Evolutionary conservation across 345 rosid species (phyloP).

Genomic region (Garcia nutans): DNA sequence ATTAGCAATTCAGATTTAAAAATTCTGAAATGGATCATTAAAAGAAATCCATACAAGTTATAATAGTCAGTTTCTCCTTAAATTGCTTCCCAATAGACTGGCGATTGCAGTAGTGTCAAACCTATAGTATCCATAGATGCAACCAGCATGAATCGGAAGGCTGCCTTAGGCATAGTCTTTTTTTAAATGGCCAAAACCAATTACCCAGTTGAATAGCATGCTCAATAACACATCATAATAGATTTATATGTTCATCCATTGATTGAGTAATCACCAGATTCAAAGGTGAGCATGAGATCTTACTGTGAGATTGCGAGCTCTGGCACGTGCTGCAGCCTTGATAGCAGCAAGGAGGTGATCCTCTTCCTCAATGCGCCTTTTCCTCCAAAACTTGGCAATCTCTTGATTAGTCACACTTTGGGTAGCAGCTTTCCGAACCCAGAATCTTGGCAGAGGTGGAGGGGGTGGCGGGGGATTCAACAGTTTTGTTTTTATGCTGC

Average conservation of each 20-base stretch:
- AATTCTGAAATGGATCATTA: too few relatives aligned
- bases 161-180: not conserved
- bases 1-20: too few relatives aligned
- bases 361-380: constrained; percentile 65
- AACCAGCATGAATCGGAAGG: not conserved
- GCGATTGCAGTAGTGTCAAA: not conserved
- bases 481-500: constrained; percentile 25
- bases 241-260: not conserved
- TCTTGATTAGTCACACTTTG: constrained; percentile 71
- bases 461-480: constrained; percentile 47
- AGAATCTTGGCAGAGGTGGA: constrained; percentile 45
- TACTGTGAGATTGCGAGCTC: constrained; percentile 76
- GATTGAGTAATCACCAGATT: not conserved
- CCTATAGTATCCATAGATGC: not conserved
- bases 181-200: not conserved
- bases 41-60: not conserved
- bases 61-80: not conserved
- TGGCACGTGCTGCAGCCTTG: constrained; percentile 78
- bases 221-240: not conserved
- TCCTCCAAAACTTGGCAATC: constrained; percentile 82
- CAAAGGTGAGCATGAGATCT: constrained; percentile 14
- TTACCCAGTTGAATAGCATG: not conserved
- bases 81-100: not conserved
- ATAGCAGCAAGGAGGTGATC: constrained; percentile 88
- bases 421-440: constrained; percentile 33